phyloP scores from a whole-genome alignment of 2,329 filamentous ascomycete genomes.

The Penicillium vulpinum region DNA sequence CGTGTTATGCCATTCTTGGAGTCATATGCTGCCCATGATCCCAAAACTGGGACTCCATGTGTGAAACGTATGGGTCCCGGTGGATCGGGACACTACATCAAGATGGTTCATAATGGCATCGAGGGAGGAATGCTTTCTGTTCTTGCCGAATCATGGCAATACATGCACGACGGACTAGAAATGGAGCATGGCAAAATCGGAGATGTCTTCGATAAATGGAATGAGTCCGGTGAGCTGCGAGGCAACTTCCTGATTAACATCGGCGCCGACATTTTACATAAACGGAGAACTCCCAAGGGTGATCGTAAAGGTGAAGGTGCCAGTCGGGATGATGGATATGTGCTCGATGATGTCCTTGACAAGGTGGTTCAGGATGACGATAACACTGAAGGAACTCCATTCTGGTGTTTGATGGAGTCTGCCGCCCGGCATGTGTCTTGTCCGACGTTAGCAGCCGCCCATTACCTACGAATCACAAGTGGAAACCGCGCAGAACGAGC shows the following conservation, averaged over 20 bases:
- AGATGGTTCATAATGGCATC: constrained; percentile 76
- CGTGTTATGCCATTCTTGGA: constrained; percentile 62
- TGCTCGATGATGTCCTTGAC: constrained; percentile 64
- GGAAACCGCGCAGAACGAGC: constrained; percentile 60
- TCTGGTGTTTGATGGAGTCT: constrained; percentile 65
- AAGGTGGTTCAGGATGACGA: constrained; percentile 71
- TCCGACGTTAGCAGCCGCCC: constrained; percentile 63
- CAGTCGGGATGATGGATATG: constrained; percentile 44
- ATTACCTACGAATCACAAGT: constrained; percentile 64
- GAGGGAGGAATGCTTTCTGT: constrained; percentile 70
- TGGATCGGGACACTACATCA: constrained; percentile 69
- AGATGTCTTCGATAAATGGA: constrained; percentile 62
- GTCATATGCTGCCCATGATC: constrained; percentile 63
- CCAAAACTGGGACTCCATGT: constrained; percentile 57
- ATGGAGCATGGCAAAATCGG: constrained; percentile 63
- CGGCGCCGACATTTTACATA: constrained; percentile 60
- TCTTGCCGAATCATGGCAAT: constrained; percentile 64
- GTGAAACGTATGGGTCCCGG: constrained; percentile 61
- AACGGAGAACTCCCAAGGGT: constrained; percentile 46
- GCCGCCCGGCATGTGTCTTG: constrained; percentile 62
- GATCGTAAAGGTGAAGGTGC: constrained; percentile 37
- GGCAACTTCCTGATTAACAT: constrained; percentile 65
- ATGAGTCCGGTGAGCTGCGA: constrained; percentile 57
- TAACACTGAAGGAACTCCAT: constrained; percentile 65
- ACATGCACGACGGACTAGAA: constrained; percentile 60